Base-by-base conservation (phyloP, 441 rosid genomes). In the Syzygium syzygioides region DNA sequence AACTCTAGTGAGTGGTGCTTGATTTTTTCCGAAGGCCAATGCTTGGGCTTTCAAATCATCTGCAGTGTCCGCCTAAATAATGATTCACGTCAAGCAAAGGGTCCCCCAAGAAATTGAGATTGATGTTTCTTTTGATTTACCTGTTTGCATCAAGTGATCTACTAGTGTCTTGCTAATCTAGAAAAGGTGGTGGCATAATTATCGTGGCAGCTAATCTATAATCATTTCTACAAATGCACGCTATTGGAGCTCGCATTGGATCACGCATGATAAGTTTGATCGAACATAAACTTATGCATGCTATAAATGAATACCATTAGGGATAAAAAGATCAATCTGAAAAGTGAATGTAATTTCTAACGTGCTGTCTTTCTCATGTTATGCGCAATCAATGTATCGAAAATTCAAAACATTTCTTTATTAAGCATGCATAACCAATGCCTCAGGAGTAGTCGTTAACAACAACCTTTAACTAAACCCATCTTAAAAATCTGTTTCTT, bases 361-460 rank as follows among this genome's bases (percentile, higher is more conserved):
- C 7, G 9, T 0, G 11, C 3, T 0, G 23, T 20, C 59, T 20
- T 2, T 55, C 26, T 68, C 12, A 0, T 19, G 0, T 68, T 5
- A 1, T 1, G 20, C 10, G 0, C 3, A 34, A 9, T 34, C 1
- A 1, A 5, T 34, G 28, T 1, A 68, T 10, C 34, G 0, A 68
- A 68, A 34, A 19, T 68, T 68, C 9, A 34, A 34, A 34, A 68
- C 9, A 34, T 68, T 34, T 34, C 2, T 1, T 68, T 9, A 4
- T 34, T 4, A 2, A 68, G 2, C 0, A 19, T 34, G 0, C 14
- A 19, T 1, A 5, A 0, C 0, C 34, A 68, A 41, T 68, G 41
- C 4, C 23, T 64, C 41, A 0, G 18, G 4, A 30, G 25, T 0
- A 17, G 1, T 66, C 0, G 0, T 66, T 32, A 19, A 71, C 0